Percentiles rank a stretch among this genome's conserved stretches.
Evolutionary conservation across 371 early-diverging fungal genomes (phyloP).

Genomic region (Actinomortierella ambigua): DNA sequence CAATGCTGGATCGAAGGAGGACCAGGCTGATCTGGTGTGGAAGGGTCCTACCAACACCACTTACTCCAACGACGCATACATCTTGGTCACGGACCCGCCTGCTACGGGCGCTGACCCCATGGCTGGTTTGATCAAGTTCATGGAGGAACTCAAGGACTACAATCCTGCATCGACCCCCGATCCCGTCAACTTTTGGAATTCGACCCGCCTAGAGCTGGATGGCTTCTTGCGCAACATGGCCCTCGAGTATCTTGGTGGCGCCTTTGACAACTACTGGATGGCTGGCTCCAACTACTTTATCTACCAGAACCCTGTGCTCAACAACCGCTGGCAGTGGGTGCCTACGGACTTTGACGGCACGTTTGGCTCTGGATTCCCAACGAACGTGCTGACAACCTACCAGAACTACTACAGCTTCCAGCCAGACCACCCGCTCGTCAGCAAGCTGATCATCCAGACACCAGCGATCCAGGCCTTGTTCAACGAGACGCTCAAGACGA

Average conservation of each 20-base stretch:
- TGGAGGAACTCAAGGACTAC: slow-evolving; percentile 32
- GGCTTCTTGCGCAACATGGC: slow-evolving; percentile 54
- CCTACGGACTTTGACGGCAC: slow-evolving; percentile 59
- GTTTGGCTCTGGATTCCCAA: slow-evolving; percentile 51
- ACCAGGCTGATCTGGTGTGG: slow-evolving; percentile 30
- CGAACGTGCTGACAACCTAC: slow-evolving; percentile 32
- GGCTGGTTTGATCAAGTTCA: slow-evolving; percentile 46
- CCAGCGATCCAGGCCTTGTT: slow-evolving; percentile 44
- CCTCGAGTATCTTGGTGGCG: slow-evolving; percentile 55
- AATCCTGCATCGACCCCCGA: slow-evolving; percentile 21
- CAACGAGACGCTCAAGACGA: slow-evolving; percentile 51
- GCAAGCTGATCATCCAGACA: slow-evolving; percentile 43
- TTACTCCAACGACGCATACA: slow-evolving; percentile 48
- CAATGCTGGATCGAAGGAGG: slow-evolving; percentile 18
- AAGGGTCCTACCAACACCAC: slow-evolving; percentile 34
- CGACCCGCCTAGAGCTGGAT: slow-evolving; percentile 31
- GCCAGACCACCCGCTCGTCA: slow-evolving; percentile 39
- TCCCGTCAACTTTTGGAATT: slow-evolving; percentile 30
- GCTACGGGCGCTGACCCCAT: slow-evolving; percentile 49
- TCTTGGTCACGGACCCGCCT: slow-evolving; percentile 35
- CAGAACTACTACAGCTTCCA: slow-evolving; percentile 27
- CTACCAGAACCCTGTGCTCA: slow-evolving; percentile 33
- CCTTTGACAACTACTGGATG: slow-evolving; percentile 54
- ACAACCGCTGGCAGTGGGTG: slow-evolving; percentile 46
- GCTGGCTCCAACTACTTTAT: slow-evolving; percentile 45